Percentiles rank a stretch among this genome's conserved stretches.
phyloP scores from a whole-genome alignment of 768 basidiomycete genomes.

The Phlegmacium glaucopus region DNA sequence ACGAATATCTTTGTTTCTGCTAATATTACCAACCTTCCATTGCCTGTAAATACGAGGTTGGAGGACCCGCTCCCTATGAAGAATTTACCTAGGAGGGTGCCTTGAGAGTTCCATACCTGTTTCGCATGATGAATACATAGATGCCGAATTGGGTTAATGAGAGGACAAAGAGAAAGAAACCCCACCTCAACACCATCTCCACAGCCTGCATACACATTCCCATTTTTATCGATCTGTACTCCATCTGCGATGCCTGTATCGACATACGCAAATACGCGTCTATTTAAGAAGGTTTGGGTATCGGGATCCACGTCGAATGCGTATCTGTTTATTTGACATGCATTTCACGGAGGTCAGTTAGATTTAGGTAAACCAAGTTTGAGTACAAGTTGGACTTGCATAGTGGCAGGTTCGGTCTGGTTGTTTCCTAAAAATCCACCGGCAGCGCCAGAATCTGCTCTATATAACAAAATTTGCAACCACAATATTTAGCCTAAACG shows the following conservation, averaged over 20 bases:
- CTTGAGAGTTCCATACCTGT: conserved; percentile 51
- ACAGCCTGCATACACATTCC: conserved; percentile 65
- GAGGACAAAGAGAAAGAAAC: not conserved
- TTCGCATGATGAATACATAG: too few species aligned
- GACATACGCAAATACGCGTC: conserved; percentile 63
- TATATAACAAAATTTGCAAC: conserved; percentile 22
- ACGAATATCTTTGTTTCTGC: conserved; percentile 47
- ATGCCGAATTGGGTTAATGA: not conserved
- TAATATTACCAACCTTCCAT: conserved; percentile 40
- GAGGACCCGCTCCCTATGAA: conserved; percentile 45
- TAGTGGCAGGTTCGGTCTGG: conserved; percentile 60
- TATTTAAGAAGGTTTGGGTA: conserved; percentile 49
- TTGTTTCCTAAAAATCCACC: conserved; percentile 47
- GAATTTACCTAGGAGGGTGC: conserved; percentile 63
- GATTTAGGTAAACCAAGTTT: not conserved
- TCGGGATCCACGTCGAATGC: conserved; percentile 61
- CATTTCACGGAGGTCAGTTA: too few species aligned
- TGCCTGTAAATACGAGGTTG: conserved; percentile 44
- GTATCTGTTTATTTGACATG: conserved; percentile 41
- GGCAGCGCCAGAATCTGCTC: conserved; percentile 49
- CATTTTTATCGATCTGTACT: conserved; percentile 56
- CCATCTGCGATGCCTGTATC: conserved; percentile 71
- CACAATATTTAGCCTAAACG: not conserved
- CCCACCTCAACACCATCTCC: conserved; percentile 67
- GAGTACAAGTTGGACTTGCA: conserved; percentile 39